Conservation (phyloP, 257 asterid species). For the Penstemon barbatus region DNA sequence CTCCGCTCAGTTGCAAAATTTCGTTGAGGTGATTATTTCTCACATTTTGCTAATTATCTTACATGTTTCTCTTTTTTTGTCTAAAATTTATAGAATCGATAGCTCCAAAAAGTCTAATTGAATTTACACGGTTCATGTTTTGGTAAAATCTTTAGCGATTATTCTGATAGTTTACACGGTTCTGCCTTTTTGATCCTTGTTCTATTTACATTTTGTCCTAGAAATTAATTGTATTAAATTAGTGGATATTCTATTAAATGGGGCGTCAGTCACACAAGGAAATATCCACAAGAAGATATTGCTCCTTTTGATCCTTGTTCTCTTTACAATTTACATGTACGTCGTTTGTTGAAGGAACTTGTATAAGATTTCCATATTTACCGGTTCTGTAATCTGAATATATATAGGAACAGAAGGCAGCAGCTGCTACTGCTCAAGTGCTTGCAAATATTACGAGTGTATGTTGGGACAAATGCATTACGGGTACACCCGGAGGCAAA, state of each 20-base stretch:
- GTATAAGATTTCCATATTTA: neutral
- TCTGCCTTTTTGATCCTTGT: too few species aligned
- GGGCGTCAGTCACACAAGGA: too few species aligned
- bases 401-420: slow-evolving; percentile 19
- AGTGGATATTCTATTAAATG: too few species aligned
- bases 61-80: neutral
- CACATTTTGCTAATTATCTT: neutral
- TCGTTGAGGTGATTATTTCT: neutral
- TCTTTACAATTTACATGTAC: neutral
- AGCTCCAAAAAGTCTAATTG: too few species aligned
- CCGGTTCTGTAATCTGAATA: neutral
- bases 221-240: too few species aligned
- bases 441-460: slow-evolving; percentile 17
- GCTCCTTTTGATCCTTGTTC: too few species aligned
- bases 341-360: neutral
- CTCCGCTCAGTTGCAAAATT: slow-evolving; percentile 12
- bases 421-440: slow-evolving; percentile 15
- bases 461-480: slow-evolving; percentile 23
- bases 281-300: too few species aligned
- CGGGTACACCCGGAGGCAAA: slow-evolving; percentile 5
- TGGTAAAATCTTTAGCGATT: too few species aligned
- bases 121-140: too few species aligned
- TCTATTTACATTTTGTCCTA: too few species aligned
- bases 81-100: neutral
- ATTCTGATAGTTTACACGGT: neutral